Base-by-base conservation (phyloP, 805 yeast species). In the Ogataea henricii region DNA sequence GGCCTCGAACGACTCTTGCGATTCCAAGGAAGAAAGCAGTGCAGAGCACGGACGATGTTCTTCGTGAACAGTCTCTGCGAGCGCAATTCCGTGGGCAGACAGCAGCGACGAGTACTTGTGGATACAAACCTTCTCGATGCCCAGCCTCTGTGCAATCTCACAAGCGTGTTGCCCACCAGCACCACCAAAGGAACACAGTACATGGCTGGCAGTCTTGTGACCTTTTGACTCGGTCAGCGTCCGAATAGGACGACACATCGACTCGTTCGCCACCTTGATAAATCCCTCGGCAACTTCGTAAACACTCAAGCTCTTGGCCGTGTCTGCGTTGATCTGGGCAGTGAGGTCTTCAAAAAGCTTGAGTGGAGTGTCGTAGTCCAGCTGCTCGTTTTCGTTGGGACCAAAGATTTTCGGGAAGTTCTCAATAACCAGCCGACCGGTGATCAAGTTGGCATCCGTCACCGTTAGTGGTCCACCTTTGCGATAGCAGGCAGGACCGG, bases 111-210 rank as follows among this genome's bases (percentile, higher is more conserved):
- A 87, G 64, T 87, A 86, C 62, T 84, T 78, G 66, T 89, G 96
- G 20, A 86, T 82, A 26, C 87, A 64, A 7, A 89, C 85, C 26
- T 79, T 77, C 6, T 70, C 60, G 36, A 89, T 85, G 5, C 90
- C 89, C 50, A 89, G 71, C 14, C 77, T 73, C 47, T 79, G 75
- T 1, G 96, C 95, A 25, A 89, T 81, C 5, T 87, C 82, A 39
- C 79, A 82, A 1, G 92, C 90, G 64, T 86, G 90, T 67, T 89
- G 96, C 6, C 96, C 96, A 45, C 96, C 96, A 16, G 95, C 95
- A 39, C 96, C 96, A 41, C 96, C 96, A 67, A 89, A 89, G 2
- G 91, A 77, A 2, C 89, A 92, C 48, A 89, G 68, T 44, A 83
- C 70, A 62, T 89, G 96, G 7, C 75, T 70, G 8, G 84, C 64